These are phyloP conservation scores for Colletotrichum sp. DNA, from an alignment of 2,329 filamentous ascomycete species.

Conservation along the genomic window DNA sequence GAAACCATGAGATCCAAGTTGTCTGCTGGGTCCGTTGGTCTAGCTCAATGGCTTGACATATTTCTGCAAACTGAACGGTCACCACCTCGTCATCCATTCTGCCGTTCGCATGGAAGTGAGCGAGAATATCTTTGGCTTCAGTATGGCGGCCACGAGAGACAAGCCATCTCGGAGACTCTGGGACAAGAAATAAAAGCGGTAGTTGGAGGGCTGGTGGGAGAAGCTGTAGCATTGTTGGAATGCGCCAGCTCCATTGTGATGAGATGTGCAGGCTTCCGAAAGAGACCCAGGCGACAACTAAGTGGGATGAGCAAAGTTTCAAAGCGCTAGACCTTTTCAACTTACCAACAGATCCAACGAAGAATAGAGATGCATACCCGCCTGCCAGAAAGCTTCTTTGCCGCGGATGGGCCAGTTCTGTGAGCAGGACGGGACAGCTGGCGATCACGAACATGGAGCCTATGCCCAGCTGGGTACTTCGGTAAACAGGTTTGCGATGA, in stretches of 20 bases:
- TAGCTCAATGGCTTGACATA: background rate
- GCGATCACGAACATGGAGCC: background rate
- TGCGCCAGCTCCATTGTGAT: background rate
- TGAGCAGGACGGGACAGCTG: background rate
- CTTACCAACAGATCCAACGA: background rate
- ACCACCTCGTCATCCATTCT: background rate
- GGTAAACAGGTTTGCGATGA: background rate
- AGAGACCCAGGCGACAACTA: background rate
- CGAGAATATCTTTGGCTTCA: background rate
- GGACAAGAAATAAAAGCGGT: background rate
- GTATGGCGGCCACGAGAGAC: background rate
- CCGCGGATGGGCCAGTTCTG: background rate
- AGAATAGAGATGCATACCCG: background rate
- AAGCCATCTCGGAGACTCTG: background rate
- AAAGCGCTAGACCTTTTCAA: background rate
- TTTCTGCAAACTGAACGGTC: background rate
- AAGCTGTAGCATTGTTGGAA: background rate
- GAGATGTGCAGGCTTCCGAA: background rate
- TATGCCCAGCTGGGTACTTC: background rate
- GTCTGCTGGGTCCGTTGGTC: background rate
- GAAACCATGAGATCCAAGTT: background rate
- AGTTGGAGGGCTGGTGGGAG: background rate
- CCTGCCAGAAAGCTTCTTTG: background rate
- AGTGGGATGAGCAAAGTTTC: background rate
- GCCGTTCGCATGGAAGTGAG: background rate